phyloP scores from a whole-genome alignment of 2,329 filamentous ascomycete species.

The Gyromitra esculenta region DNA sequence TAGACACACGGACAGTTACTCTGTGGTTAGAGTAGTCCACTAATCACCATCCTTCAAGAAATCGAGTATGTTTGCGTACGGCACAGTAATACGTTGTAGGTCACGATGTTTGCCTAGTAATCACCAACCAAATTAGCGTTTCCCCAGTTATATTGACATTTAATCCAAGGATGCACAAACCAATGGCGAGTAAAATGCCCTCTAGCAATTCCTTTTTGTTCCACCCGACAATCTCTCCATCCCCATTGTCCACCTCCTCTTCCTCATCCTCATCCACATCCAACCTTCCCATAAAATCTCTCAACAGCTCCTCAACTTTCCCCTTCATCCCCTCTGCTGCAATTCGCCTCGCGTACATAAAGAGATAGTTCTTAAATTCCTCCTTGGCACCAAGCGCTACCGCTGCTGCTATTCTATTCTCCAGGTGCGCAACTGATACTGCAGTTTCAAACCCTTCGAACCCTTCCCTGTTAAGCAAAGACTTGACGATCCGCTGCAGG shows the following conservation, averaged over 20 bases:
- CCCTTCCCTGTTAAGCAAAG: slow-evolving; percentile 84
- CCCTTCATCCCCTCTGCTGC: slow-evolving; percentile 85
- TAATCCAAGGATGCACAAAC: slow-evolving; percentile 66
- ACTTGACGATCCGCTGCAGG: slow-evolving; percentile 89
- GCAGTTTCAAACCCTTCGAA: slow-evolving; percentile 91
- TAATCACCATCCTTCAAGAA: slow-evolving; percentile 52
- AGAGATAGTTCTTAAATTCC: slow-evolving; percentile 93
- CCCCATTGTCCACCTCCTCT: slow-evolving; percentile 62
- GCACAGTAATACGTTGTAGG: slow-evolving; percentile 90
- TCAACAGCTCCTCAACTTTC: slow-evolving; percentile 93
- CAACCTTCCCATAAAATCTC: slow-evolving; percentile 78
- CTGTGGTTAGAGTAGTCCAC: not conserved
- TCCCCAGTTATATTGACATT: slow-evolving; percentile 17
- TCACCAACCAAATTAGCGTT: slow-evolving; percentile 59
- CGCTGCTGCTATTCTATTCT: slow-evolving; percentile 91
- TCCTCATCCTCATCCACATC: slow-evolving; percentile 70
- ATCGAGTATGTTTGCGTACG: slow-evolving; percentile 71
- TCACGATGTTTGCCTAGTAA: slow-evolving; percentile 92
- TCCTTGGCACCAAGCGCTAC: slow-evolving; percentile 84
- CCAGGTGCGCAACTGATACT: slow-evolving; percentile 91
- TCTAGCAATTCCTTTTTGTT: slow-evolving; percentile 85
- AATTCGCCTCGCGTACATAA: slow-evolving; percentile 96
- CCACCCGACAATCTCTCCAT: slow-evolving; percentile 83
- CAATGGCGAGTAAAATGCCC: slow-evolving; percentile 90
- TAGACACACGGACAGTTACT: not conserved